Evolutionary conservation across 495 filamentous ascomycete species (phyloP), one percentile per base, ranked within the genome.

Genomic region (Penicillium ochrochloron): DNA sequence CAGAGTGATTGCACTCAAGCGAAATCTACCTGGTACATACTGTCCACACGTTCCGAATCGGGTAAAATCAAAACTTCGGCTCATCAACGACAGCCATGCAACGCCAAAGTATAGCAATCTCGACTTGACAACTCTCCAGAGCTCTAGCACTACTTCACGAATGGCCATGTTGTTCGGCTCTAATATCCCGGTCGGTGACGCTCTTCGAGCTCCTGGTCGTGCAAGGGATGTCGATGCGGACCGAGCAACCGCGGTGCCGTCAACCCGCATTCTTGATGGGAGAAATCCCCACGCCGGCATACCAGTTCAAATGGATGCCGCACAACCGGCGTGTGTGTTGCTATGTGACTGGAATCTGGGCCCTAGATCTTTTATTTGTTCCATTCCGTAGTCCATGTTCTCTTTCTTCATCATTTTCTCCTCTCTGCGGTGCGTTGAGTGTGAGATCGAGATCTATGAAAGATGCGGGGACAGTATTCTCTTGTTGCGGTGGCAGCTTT

Each of bases 401-500:
- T 25, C 19, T n/a, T 44, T 31, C 44, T 27, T 17, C 25, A 19
- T 31, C 21, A 59, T 33, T 21, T 58, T 19, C 17, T 27, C 48
- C 27, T 34, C 37, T 64, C 23, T 37, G 27, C 27, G 50, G 25
- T 51, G 42, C n/a, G 29, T 66, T 60, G 53, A 57, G 50, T 37
- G 57, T 23, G 61, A 57, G 51, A 44, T 58, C 44, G 31, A 51
- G 60, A 59, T 23, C 29, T 51, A 48, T 57, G 48, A 27, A 71
- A 53, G 61, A 73, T 73, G 71, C 41, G 62, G 57, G 39, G 66
- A 10, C 27, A 57, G 15, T 27, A 65, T 19, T 67, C 56, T 53
- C 54, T 62, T 10, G 35, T 46, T 62, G 64, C 61, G 14, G 11
- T 73, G 25, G 60, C 58, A 63, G 66, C 60, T 50, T 27, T 65